A percentile compares a stretch with the other conserved stretches of the same genome.
Evolutionary conservation across 1,284 basidiomycete genomes (phyloP).

Genomic region (Termitomyces sp.): DNA sequence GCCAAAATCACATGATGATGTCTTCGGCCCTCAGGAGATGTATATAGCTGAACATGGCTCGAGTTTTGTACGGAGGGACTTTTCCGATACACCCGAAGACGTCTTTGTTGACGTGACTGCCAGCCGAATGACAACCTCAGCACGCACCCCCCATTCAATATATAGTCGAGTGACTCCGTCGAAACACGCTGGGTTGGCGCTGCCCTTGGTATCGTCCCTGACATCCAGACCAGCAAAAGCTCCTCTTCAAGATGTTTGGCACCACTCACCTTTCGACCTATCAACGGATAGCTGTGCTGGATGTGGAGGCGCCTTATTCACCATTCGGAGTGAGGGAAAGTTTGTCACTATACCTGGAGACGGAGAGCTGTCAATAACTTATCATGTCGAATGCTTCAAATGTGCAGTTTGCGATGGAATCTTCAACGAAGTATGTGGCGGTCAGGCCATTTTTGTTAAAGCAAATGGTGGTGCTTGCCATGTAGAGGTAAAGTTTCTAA

Average conservation of each 20-base stretch:
- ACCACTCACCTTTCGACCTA: slow-evolving; percentile 8
- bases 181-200: neutral
- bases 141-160: slow-evolving; percentile 22
- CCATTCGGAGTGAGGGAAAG: slow-evolving; percentile 36
- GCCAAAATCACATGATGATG: slow-evolving; percentile 28
- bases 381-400: slow-evolving; percentile 70
- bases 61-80: slow-evolving; percentile 22
- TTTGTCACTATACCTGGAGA: slow-evolving; percentile 68
- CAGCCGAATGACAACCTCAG: slow-evolving; percentile 27
- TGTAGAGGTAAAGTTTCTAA: slow-evolving; percentile 49
- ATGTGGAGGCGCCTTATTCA: slow-evolving; percentile 56
- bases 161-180: slow-evolving; percentile 11
- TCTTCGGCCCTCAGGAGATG: slow-evolving; percentile 20
- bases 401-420: slow-evolving; percentile 59
- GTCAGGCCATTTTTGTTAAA: slow-evolving; percentile 64
- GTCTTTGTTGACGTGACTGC: slow-evolving; percentile 28
- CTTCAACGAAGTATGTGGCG: slow-evolving; percentile 56
- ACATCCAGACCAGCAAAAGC: slow-evolving; percentile 1
- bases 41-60: slow-evolving; percentile 15
- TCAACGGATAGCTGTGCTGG: slow-evolving; percentile 41
- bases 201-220: neutral
- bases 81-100: slow-evolving; percentile 21
- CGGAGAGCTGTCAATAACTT: slow-evolving; percentile 45
- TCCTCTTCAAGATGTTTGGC: neutral
- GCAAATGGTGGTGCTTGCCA: slow-evolving; percentile 65